phyloP scores from a whole-genome alignment of 371 early-diverging fungal species.

The Apophysomyces ossiformis region DNA sequence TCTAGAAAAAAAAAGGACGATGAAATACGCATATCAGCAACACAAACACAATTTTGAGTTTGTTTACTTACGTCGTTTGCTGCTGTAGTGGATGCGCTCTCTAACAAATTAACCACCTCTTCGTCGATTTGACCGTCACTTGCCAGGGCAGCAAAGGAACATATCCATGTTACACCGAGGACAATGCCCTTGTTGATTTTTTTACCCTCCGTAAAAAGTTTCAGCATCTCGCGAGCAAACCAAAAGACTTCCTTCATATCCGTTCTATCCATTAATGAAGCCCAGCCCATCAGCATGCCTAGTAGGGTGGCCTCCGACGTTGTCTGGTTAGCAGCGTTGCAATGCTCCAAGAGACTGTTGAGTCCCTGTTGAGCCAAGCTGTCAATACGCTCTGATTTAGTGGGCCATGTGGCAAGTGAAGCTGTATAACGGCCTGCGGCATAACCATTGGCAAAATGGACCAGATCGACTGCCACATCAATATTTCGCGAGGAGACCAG shows the following conservation, averaged over 20 bases:
- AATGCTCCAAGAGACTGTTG: slow-evolving; percentile 22
- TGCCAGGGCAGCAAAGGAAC: slow-evolving; percentile 23
- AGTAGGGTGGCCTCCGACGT: slow-evolving; percentile 37
- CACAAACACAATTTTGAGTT: background rate
- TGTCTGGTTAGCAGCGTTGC: slow-evolving; percentile 7
- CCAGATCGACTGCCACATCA: slow-evolving; percentile 41
- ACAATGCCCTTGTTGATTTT: slow-evolving; percentile 30
- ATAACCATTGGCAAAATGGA: slow-evolving; percentile 59
- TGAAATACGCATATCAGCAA: background rate
- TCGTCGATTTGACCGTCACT: slow-evolving; percentile 24
- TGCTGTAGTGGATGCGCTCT: slow-evolving; percentile 26
- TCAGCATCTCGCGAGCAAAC: slow-evolving; percentile 28
- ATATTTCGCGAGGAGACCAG: slow-evolving; percentile 21
- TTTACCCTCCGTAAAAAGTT: slow-evolving; percentile 21
- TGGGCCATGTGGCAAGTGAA: slow-evolving; percentile 50
- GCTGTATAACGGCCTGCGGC: slow-evolving; percentile 50
- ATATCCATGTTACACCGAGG: slow-evolving; percentile 42
- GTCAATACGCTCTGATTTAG: slow-evolving; percentile 45
- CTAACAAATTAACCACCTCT: slow-evolving; percentile 19
- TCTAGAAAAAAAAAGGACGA: slow-evolving; percentile 7
- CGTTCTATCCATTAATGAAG: slow-evolving; percentile 29
- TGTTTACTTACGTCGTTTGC: slow-evolving; percentile 28
- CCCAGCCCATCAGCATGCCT: slow-evolving; percentile 51
- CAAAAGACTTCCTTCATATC: slow-evolving; percentile 32
- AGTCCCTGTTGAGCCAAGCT: slow-evolving; percentile 22